These are phyloP conservation scores for Kickxella alabastrina DNA, from an alignment of 192 early-diverging fungal species.

Conservation along the genomic window DNA sequence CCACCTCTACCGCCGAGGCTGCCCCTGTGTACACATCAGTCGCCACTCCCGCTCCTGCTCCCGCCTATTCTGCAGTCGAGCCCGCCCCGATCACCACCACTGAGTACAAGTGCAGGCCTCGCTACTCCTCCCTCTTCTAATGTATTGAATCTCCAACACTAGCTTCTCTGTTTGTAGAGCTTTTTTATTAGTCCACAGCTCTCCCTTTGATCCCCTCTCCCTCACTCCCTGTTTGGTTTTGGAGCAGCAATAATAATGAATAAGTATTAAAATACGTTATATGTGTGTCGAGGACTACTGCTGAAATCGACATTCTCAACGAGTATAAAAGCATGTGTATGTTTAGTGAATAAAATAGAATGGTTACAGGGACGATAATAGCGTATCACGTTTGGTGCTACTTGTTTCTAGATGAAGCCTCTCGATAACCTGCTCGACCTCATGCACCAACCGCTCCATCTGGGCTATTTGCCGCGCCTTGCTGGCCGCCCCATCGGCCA, in stretches of 20 bases:
- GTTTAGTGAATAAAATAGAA: too few relatives aligned
- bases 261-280: too few relatives aligned
- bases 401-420: slow-evolving; percentile 8
- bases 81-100: background rate
- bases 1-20: too few relatives aligned
- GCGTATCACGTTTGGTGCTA: slow-evolving; percentile 1
- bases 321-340: too few relatives aligned
- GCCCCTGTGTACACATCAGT: background rate
- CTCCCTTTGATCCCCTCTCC: too few relatives aligned
- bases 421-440: slow-evolving; percentile 26
- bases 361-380: background rate
- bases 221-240: too few relatives aligned
- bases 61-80: slow-evolving; percentile 6
- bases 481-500: background rate
- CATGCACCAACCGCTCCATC: slow-evolving; percentile 36
- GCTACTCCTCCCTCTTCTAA: background rate
- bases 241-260: too few relatives aligned
- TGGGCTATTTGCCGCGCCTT: slow-evolving; percentile 25
- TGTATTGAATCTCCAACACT: background rate
- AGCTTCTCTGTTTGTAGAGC: background rate
- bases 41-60: slow-evolving; percentile 7
- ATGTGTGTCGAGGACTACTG: too few relatives aligned
- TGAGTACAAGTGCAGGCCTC: background rate
- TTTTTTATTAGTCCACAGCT: background rate
- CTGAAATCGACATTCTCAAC: too few relatives aligned